phyloP scores from a whole-genome alignment of 106 monocot genomes.

The Triglochin maritima region DNA sequence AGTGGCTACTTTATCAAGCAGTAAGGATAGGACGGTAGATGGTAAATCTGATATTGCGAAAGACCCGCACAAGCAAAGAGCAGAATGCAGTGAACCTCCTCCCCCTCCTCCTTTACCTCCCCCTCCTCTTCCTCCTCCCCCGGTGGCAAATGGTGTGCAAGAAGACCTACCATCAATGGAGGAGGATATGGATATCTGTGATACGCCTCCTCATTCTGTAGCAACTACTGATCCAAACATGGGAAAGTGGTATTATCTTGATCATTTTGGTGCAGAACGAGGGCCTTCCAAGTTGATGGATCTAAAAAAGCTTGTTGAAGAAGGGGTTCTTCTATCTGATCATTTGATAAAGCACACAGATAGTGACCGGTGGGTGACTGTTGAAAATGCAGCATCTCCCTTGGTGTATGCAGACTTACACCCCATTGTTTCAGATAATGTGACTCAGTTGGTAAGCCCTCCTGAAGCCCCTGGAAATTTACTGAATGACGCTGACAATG shows the following conservation, averaged over 20 bases:
- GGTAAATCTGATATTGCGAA: constrained; percentile 37
- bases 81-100: constrained; percentile 32
- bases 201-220: constrained; percentile 77
- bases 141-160: constrained; percentile 21
- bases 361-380: constrained; percentile 80
- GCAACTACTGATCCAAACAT: constrained; percentile 15
- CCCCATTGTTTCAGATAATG: constrained; percentile 60
- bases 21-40: constrained; percentile 30
- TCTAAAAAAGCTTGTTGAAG: constrained; percentile 69
- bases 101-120: constrained; percentile 28
- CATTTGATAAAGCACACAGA: constrained; percentile 95
- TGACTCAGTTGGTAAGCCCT: constrained; percentile 57
- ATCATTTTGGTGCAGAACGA: constrained; percentile 71
- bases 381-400: constrained; percentile 95
- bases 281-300: constrained; percentile 77
- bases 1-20: constrained; percentile 19
- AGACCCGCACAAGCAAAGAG: constrained; percentile 6
- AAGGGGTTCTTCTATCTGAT: constrained; percentile 73
- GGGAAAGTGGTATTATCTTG: constrained; percentile 91
- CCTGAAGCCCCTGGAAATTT: constrained; percentile 75
- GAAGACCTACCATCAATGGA: constrained; percentile 73
- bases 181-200: constrained; percentile 99
- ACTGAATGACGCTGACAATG: constrained; percentile 43
- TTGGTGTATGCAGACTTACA: constrained; percentile 35
- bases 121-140: constrained; percentile 32